These are phyloP conservation scores for Phytopythium montanum DNA, from an alignment of 352 stramenopile genomes.

Conservation along the genomic window DNA sequence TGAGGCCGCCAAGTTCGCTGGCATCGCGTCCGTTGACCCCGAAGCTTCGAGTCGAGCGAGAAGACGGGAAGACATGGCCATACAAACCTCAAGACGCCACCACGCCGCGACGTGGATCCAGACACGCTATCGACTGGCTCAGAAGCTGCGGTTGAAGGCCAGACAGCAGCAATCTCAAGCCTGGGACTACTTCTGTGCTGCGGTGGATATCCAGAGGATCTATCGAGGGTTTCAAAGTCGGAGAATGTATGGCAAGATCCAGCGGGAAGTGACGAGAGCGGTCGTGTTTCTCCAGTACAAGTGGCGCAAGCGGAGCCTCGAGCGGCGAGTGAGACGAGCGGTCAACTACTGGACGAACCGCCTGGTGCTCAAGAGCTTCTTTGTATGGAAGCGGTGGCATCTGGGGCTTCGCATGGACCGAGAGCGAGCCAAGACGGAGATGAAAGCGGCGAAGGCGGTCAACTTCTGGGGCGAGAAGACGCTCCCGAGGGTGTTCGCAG, in stretches of 20 bases:
- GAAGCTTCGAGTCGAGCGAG: conserved; percentile 29
- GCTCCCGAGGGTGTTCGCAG: conserved; percentile 36
- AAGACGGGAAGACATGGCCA: conserved; percentile 26
- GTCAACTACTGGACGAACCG: conserved; percentile 62
- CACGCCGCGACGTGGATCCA: conserved; percentile 42
- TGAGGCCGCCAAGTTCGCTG: conserved; percentile 26
- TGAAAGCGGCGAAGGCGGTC: conserved; percentile 45
- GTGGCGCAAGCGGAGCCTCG: conserved; percentile 45
- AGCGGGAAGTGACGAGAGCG: conserved; percentile 24
- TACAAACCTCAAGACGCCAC: conserved; percentile 11
- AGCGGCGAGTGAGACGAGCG: conserved; percentile 45
- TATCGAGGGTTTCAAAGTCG: conserved; percentile 39
- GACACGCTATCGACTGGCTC: conserved; percentile 29
- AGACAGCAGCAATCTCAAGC: conserved; percentile 19
- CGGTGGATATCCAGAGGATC: conserved; percentile 58
- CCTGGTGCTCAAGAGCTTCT: conserved; percentile 46
- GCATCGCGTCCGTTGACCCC: conserved; percentile 36
- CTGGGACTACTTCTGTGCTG: conserved; percentile 47
- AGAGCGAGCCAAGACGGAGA: conserved; percentile 20
- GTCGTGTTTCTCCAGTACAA: conserved; percentile 56
- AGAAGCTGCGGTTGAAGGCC: conserved; percentile 20
- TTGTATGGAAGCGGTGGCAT: conserved; percentile 36
- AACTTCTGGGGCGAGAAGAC: conserved; percentile 59
- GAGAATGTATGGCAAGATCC: conserved; percentile 34
- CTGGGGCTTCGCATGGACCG: conserved; percentile 14